Conservation (phyloP, 768 basidiomycete species). For the Lyophyllum atratum region DNA sequence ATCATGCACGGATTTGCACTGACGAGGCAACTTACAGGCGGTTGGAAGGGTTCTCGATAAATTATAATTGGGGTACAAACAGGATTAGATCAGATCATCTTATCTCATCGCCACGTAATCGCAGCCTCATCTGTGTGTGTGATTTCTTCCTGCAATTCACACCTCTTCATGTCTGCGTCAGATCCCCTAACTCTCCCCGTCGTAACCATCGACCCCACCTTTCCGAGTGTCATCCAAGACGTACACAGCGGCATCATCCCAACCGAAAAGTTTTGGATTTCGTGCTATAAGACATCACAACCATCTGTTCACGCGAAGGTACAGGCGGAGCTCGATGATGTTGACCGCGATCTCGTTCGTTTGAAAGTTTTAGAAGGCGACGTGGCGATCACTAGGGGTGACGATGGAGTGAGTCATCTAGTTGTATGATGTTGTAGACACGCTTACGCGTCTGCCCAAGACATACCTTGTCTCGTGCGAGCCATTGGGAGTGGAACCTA, state of each 20-base stretch:
- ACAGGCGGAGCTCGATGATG: constrained; percentile 51
- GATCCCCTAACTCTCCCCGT: constrained; percentile 44
- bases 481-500: constrained; percentile 46
- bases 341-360: constrained; percentile 48
- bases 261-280: constrained; percentile 71
- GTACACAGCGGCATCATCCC: constrained; percentile 58
- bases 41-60: too few relatives aligned
- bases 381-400: constrained; percentile 34
- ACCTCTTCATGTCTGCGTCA: neutral
- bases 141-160: too few relatives aligned
- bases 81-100: neutral
- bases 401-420: constrained; percentile 30
- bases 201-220: constrained; percentile 61
- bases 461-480: constrained; percentile 49
- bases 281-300: constrained; percentile 59
- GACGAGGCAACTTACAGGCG: too few relatives aligned
- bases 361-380: constrained; percentile 51
- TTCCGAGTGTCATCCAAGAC: constrained; percentile 61
- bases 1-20: too few relatives aligned
- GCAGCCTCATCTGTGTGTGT: too few relatives aligned
- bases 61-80: neutral
- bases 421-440: neutral
- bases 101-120: too few relatives aligned
- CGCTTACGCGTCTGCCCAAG: constrained; percentile 18
- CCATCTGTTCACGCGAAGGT: constrained; percentile 69